Conservation (phyloP, 2,329 filamentous ascomycete species). For the Cercospora sp. region DNA sequence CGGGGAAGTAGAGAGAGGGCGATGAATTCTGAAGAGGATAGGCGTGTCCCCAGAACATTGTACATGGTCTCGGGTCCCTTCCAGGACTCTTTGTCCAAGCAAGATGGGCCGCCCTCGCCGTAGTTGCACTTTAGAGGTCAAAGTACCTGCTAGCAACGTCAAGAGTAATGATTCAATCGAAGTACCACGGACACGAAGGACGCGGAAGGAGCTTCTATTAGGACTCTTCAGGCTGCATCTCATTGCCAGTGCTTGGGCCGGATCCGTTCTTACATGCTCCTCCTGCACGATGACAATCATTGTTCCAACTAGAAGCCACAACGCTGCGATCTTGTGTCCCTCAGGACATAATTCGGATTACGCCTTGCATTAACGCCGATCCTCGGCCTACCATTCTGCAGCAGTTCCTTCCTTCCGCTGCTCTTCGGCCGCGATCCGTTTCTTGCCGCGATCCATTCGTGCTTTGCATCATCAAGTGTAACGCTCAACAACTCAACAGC, state of each 20-base stretch:
- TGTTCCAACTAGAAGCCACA: not conserved
- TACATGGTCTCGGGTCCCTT: not conserved
- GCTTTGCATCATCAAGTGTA: not conserved
- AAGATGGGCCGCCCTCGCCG: not conserved
- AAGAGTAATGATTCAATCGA: not conserved
- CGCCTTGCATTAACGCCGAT: not conserved
- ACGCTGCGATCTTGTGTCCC: not conserved
- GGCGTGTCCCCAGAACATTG: not conserved
- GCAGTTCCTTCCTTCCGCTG: not conserved
- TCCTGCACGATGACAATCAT: not conserved
- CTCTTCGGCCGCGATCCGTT: not conserved
- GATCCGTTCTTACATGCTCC: not conserved
- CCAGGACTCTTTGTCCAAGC: not conserved
- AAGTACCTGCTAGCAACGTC: not conserved
- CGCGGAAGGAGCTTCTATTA: not conserved
- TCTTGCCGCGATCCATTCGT: not conserved
- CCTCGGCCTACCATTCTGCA: not conserved
- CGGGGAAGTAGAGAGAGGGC: conserved; percentile 30
- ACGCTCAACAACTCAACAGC: not conserved
- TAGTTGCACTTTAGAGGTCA: not conserved
- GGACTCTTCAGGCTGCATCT: not conserved
- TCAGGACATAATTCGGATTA: not conserved
- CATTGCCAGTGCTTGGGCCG: not conserved
- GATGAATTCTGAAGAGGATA: not conserved
- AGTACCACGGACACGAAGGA: not conserved